Percentiles rank a stretch among this genome's conserved stretches.
phyloP scores from a whole-genome alignment of 208 protist species.

The Leishmania major region DNA sequence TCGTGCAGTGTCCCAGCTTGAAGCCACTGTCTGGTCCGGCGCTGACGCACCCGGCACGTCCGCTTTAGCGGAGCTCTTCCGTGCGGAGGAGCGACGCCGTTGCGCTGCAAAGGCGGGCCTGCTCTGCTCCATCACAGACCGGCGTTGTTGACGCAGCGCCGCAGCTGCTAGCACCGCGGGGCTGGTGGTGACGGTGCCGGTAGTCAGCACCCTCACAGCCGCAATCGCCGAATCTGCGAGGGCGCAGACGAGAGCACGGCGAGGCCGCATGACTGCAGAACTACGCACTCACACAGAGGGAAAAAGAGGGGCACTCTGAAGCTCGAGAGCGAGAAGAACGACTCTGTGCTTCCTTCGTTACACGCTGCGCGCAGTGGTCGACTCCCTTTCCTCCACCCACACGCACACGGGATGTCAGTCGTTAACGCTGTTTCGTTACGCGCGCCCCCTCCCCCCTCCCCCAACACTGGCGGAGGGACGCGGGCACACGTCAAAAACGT shows the following conservation, averaged over 20 bases:
- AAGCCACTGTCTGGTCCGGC: background rate
- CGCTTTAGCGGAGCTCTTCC: background rate
- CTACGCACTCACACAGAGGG: background rate
- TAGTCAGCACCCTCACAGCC: background rate
- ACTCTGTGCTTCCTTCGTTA: background rate
- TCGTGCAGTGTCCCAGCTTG: too few relatives aligned
- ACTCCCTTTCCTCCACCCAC: background rate
- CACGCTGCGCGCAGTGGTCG: background rate
- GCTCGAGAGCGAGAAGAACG: background rate
- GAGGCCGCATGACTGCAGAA: constrained; percentile 12
- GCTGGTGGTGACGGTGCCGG: background rate
- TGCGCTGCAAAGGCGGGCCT: constrained; percentile 11
- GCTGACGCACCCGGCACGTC: background rate
- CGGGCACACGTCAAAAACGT: background rate
- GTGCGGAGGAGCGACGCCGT: background rate
- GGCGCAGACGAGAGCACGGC: constrained; percentile 10
- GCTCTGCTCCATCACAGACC: background rate
- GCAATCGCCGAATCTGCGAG: background rate
- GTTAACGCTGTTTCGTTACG: background rate
- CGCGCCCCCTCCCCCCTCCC: background rate
- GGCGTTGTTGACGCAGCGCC: constrained; percentile 3
- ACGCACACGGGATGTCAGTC: background rate
- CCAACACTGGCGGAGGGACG: background rate
- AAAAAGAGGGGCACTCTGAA: background rate
- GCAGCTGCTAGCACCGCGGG: background rate